Conservation (phyloP, 179 eudicot genomes). For the Silene vulgaris region DNA sequence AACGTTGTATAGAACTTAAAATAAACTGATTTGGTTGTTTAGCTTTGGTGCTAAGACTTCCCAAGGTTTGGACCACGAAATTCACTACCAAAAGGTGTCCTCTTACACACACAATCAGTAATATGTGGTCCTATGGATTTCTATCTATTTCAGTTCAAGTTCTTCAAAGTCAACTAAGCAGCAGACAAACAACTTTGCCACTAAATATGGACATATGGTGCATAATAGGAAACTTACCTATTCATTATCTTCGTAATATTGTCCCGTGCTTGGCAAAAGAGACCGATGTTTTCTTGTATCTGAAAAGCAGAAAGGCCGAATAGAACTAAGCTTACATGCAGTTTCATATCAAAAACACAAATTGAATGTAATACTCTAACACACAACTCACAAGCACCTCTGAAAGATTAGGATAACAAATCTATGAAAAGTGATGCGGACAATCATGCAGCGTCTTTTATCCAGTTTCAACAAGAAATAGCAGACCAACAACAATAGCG, state of each 20-base stretch:
- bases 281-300: slow-evolving; percentile 70
- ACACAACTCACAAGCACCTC: background rate
- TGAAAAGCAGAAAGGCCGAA: slow-evolving; percentile 23
- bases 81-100: slow-evolving; percentile 2
- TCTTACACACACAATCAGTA: background rate
- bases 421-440: no score
- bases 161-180: background rate
- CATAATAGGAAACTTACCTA: slow-evolving; percentile 39
- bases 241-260: slow-evolving; percentile 62
- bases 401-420: background rate
- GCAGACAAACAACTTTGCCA: background rate
- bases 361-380: no score
- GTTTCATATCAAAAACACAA: background rate
- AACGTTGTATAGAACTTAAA: no score
- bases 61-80: background rate
- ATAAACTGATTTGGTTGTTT: no score
- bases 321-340: background rate
- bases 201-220: background rate
- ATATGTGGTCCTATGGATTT: no score
- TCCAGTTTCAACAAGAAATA: background rate
- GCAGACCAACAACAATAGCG: background rate
- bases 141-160: background rate
- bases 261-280: slow-evolving; percentile 73
- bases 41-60: no score
- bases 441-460: background rate